phyloP scores from a whole-genome alignment of 2,329 filamentous ascomycete species.

The Aspergillus jensenii region DNA sequence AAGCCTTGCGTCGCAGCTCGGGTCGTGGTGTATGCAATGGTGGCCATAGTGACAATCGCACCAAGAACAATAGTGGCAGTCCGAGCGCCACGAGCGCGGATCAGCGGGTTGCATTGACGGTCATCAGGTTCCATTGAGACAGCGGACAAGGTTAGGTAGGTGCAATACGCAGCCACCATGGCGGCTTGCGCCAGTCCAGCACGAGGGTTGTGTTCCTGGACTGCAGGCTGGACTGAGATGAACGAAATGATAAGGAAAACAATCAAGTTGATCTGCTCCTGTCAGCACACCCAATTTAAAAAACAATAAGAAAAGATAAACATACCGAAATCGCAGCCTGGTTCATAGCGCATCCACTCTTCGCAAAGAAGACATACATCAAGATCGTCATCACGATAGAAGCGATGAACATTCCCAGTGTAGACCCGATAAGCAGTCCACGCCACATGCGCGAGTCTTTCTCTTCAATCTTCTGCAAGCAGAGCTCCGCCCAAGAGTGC shows the following conservation, averaged over 20 bases:
- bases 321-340: constrained; percentile 82
- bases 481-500: constrained; percentile 96
- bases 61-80: constrained; percentile 90
- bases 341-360: constrained; percentile 84
- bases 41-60: constrained; percentile 93
- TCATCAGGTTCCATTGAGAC: constrained; percentile 98
- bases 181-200: constrained; percentile 95
- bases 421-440: constrained; percentile 83
- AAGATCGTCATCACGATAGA: constrained; percentile 92
- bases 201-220: constrained; percentile 90
- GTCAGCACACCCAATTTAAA: constrained; percentile 16
- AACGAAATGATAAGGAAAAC: constrained; percentile 77
- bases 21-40: constrained; percentile 95
- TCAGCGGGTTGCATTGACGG: constrained; percentile 87
- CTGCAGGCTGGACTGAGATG: constrained; percentile 82
- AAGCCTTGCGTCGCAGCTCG: constrained; percentile 86
- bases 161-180: constrained; percentile 97
- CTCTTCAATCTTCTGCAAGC: constrained; percentile 87
- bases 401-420: constrained; percentile 86
- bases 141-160: constrained; percentile 95
- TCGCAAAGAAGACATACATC: constrained; percentile 96
- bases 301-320: constrained; percentile 9
- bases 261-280: constrained; percentile 70
- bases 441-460: constrained; percentile 84
- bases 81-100: constrained; percentile 79